Evolutionary conservation across 1,139 yeast genomes (phyloP), one percentile per base, ranked within the genome.

Genomic region (Yamadazyma sp.): DNA sequence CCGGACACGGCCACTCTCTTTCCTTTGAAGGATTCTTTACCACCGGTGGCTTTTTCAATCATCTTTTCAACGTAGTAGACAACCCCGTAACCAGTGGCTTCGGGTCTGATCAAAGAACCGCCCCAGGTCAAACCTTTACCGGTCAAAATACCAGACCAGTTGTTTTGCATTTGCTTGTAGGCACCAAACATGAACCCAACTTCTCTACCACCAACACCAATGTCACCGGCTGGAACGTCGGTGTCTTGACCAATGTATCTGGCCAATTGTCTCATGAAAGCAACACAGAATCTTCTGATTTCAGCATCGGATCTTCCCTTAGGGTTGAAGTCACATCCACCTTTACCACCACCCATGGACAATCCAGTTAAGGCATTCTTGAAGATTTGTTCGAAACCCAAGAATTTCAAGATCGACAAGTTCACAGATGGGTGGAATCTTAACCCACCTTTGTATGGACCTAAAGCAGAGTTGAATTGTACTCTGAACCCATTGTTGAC

Each of bases 311-410:
- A 77, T 72, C 84, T 85, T 59, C 92, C 95, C 80, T 91, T 91
- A 59, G 97, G 96, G 73, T 91, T 88, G 71, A 92, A 92, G 73
- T 92, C 97, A 49, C 96, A 78, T 68, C 98, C 98, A 81, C 98
- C 98, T 71, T 92, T 92, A 74, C 96, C 98, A 77, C 98, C 98
- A 66, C 98, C 98, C 87, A 92, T 89, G 79, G 84, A 81, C 59
- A 91, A 79, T 58, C 98, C 98, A 56, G 98, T 92, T 61, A 92
- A 78, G 41, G 98, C 98, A 64, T 92, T 92, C 80, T 92, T 92
- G 81, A 92, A 92, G 68, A 89, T 89, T 75, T 92, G 98, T 77
- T 92, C 98, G 66, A 87, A 92, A 61, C 98, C 98, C 61, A 92
- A 79, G 71, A 92, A 92, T 75, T 92, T 92, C 64, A 92, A 79